Evolutionary conservation across 345 rosid genomes (phyloP).

Genomic region (Populus nigra): DNA sequence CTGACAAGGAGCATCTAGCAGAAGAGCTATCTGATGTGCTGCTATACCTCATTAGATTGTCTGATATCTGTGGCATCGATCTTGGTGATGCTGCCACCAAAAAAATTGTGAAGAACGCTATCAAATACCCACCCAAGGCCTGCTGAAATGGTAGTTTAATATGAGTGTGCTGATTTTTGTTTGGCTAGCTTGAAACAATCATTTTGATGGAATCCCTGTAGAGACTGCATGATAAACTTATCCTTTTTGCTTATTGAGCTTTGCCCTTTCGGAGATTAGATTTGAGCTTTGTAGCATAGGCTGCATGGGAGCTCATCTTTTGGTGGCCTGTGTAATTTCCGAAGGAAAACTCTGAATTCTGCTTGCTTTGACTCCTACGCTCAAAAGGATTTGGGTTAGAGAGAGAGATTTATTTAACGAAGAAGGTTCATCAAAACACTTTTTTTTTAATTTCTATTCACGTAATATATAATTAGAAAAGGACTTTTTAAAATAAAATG

Average conservation of each 20-base stretch:
- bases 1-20: constrained; percentile 47
- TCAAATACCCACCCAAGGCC: constrained; percentile 42
- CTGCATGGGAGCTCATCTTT: not conserved
- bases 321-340: not conserved
- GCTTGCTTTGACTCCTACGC: too few species aligned
- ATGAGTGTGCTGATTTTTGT: not conserved
- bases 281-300: not conserved
- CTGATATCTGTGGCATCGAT: constrained; percentile 52
- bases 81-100: constrained; percentile 40
- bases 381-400: too few species aligned
- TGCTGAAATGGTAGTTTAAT: not conserved
- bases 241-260: not conserved
- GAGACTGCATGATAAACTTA: not conserved
- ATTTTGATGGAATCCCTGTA: constrained; percentile 2
- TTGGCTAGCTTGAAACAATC: not conserved
- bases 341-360: too few species aligned
- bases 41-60: constrained; percentile 44
- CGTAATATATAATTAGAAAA: too few species aligned
- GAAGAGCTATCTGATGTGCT: constrained; percentile 55
- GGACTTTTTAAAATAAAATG: too few species aligned
- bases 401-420: too few species aligned
- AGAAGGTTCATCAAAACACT: too few species aligned
- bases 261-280: not conserved
- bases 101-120: constrained; percentile 42
- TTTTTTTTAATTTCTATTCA: too few species aligned